These are phyloP conservation scores for Cordyceps farinosa DNA, from an alignment of 2,329 filamentous ascomycete genomes.

Conservation along the genomic window DNA sequence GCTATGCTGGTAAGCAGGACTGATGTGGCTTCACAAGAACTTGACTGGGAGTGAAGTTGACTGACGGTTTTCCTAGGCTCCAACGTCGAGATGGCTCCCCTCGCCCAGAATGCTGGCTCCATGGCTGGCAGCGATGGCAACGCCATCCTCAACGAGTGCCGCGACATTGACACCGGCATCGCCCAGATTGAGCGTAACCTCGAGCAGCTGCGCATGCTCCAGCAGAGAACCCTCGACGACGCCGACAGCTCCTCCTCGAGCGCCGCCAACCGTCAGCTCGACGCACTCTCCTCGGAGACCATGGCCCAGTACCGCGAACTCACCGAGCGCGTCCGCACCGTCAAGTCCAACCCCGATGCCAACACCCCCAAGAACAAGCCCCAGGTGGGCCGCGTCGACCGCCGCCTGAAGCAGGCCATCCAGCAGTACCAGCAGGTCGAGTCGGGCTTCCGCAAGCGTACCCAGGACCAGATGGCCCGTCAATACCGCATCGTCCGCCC, in stretches of 20 bases:
- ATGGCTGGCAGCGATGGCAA: constrained; percentile 60
- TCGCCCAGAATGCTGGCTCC: constrained; percentile 49
- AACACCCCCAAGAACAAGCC: constrained; percentile 68
- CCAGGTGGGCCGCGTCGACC: constrained; percentile 78
- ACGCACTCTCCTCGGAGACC: constrained; percentile 70
- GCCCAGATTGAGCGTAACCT: constrained; percentile 70
- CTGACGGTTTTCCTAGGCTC: constrained; percentile 32
- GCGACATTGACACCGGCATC: constrained; percentile 74
- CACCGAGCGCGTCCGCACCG: constrained; percentile 70
- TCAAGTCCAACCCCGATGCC: constrained; percentile 80
- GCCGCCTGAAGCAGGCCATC: constrained; percentile 76
- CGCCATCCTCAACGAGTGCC: constrained; percentile 79
- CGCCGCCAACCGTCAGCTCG: constrained; percentile 65
- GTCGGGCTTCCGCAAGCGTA: constrained; percentile 72
- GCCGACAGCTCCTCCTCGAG: constrained; percentile 67
- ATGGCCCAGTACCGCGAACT: constrained; percentile 80
- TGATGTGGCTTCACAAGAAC: background rate
- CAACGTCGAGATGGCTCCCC: constrained; percentile 69
- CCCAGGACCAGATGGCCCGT: constrained; percentile 78
- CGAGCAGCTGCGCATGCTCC: constrained; percentile 65
- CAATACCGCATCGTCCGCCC: constrained; percentile 89
- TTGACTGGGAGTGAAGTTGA: background rate
- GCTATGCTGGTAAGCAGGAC: constrained; percentile 30
- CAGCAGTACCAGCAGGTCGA: constrained; percentile 78
- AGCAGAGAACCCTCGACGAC: constrained; percentile 69